Percentiles rank a stretch among this genome's conserved stretches.
phyloP scores from a whole-genome alignment of 2,329 filamentous ascomycete species.

The Dryadomyces sulphureus region DNA sequence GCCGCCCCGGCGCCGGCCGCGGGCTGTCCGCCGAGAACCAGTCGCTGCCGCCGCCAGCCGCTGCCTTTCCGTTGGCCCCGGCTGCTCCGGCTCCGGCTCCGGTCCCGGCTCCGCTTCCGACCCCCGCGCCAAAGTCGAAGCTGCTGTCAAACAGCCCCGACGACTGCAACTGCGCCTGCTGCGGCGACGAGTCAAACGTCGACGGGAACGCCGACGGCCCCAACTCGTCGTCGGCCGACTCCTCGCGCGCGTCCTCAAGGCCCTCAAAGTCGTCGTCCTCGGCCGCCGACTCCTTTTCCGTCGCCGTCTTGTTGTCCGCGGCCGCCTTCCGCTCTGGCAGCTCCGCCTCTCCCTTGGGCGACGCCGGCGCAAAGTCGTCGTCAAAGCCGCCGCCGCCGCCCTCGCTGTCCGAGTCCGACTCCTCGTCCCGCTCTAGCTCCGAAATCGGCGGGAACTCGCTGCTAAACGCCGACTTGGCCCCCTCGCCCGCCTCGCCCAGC shows the following conservation, averaged over 20 bases:
- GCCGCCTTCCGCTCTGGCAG: no score
- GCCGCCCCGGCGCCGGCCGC: slow-evolving; percentile 35
- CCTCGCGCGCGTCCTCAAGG: slow-evolving; percentile 72
- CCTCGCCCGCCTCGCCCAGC: slow-evolving; percentile 18
- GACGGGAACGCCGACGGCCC: slow-evolving; percentile 67
- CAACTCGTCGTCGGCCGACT: slow-evolving; percentile 61
- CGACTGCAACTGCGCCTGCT: slow-evolving; percentile 13
- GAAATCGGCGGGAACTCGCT: slow-evolving; percentile 87
- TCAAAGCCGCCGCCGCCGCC: slow-evolving; percentile 85
- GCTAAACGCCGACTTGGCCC: slow-evolving; percentile 39
- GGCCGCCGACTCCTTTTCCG: neutral
- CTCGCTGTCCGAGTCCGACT: slow-evolving; percentile 67
- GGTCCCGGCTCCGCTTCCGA: slow-evolving; percentile 20
- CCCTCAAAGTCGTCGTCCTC: slow-evolving; percentile 69
- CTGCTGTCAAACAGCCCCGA: slow-evolving; percentile 33
- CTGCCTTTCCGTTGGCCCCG: slow-evolving; percentile 1
- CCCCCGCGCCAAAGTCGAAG: slow-evolving; percentile 39
- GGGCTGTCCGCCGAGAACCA: slow-evolving; percentile 35
- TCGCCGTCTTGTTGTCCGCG: slow-evolving; percentile 6
- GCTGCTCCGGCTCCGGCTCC: slow-evolving; percentile 20
- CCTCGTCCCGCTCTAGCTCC: slow-evolving; percentile 59
- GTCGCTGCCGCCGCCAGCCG: slow-evolving; percentile 42
- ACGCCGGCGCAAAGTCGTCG: slow-evolving; percentile 79
- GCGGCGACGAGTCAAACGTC: slow-evolving; percentile 59
- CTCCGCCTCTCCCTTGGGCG: no score